Base-by-base conservation (phyloP, 1,139 yeast genomes). In the Yamadazyma sp. region DNA sequence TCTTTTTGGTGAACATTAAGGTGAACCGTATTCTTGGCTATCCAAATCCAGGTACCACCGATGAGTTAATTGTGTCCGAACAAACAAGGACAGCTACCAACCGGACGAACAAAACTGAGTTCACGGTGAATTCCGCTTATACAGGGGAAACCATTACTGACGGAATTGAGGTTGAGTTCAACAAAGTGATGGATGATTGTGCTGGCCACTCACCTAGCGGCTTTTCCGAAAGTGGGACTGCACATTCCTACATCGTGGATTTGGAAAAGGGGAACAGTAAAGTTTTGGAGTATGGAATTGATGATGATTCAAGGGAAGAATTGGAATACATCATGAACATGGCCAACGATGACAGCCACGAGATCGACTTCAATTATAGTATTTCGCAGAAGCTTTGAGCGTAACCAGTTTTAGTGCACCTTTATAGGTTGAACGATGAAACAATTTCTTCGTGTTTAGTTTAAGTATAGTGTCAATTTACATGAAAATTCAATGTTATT, bases 31-130 rank as follows among this genome's bases (percentile, higher is more conserved):
- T 49, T 10, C 39, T 52, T 33, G 23, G 22, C 12, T 34, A 41
- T n/a, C 32, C 33, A 9, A 42, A 42, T 15, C 47, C 48, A 15
- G 34, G 38, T 15, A 26, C 17, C 2, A 12, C 15, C 5, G 17
- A n/a, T 16, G 20, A 3, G 5, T 16, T 16, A 6, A n/a, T 12
- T 4, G n/a, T 16, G 10, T 27, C 28, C 9, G 33, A n/a, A 22
- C 28, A 24, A 25, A 30, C 41, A 5, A 46, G 46, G 33, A 35
- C 48, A 2, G 34, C 31, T 3, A 40, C 53, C 11, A 47, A 47
- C 27, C 42, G 46, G 26, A 46, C 58, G 15, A 44, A 45, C 18
- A 52, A 49, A 35, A 45, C 58, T 2, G 49, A 44, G 17, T 42
- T 42, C 24, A 49, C 54, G 18, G 38, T 46, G 5, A 42, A 43